Base-by-base conservation (phyloP, 2,329 filamentous ascomycete genomes). In the Penicillium hordei region DNA sequence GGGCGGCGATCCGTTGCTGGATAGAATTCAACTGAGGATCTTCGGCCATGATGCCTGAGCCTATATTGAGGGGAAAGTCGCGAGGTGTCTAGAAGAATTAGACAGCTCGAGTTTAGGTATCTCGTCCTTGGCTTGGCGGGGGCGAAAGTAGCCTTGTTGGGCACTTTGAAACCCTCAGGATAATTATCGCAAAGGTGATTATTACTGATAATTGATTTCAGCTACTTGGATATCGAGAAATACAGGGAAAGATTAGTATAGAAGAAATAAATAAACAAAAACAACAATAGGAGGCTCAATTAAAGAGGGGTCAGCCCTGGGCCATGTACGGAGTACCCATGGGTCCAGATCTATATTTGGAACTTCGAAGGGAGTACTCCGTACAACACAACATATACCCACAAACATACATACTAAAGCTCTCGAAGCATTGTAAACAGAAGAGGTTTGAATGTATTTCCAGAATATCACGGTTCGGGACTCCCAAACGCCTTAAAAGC, bases 1-100 rank as follows among this genome's bases (percentile, higher is more conserved):
- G 68, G 34, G 76, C 74, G 53, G 75, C 75, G 57, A 80, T 79
- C 45, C 78, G 75, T 64, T 79, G 70, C 62, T 79, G 76, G 44
- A 80, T 76, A 13, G 77, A 78, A 59, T 75, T 68, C 50, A 75
- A 68, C 62, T 75, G 75, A 10, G 73, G 66, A 65, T 78, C 76
- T 63, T 78, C 75, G 17, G 73, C 70, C 75, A 78, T 78, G 31
- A n/a, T 33, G 48, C 27, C 23, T 48, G 46, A 29, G 34, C 40
- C 10, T 48, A 31, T 49, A 36, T 34, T 33, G 42, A 49, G 39
- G 17, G 10, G 21, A 44, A 40, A 48, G 31, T 38, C n/a, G 21
- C 39, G 29, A 48, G 8, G 48, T 46, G 48, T 29, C 10, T 51
- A 52, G 15, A 46, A 29, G 42, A 49, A 57, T 62, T 57, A 56